Conservation (phyloP, 78 protist species). For the Dictyostelium intermedium region DNA sequence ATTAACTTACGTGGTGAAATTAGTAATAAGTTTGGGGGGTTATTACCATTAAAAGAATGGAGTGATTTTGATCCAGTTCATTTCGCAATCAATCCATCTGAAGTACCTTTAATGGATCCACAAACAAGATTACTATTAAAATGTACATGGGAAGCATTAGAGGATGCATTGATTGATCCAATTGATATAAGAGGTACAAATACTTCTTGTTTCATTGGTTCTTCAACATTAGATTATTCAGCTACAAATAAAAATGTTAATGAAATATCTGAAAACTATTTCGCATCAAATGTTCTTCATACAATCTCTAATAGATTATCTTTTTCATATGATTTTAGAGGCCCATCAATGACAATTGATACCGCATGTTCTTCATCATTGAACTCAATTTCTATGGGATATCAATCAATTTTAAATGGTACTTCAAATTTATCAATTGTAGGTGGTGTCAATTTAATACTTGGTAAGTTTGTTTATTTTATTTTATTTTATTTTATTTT, state of each 20-base stretch:
- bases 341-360: slow-evolving; percentile 89
- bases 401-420: slow-evolving; percentile 51
- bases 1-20: not conserved
- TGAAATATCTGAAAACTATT: not conserved
- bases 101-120: slow-evolving; percentile 84
- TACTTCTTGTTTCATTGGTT: slow-evolving; percentile 58
- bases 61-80: slow-evolving; percentile 60
- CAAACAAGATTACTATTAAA: slow-evolving; percentile 82
- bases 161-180: slow-evolving; percentile 64
- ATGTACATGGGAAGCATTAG: slow-evolving; percentile 64
- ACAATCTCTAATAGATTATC: slow-evolving; percentile 85
- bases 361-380: slow-evolving; percentile 93
- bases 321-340: slow-evolving; percentile 79
- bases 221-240: not conserved
- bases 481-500: not conserved
- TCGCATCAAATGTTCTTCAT: slow-evolving; percentile 7
- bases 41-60: not conserved
- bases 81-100: slow-evolving; percentile 69
- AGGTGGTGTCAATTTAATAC: slow-evolving; percentile 81
- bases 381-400: slow-evolving; percentile 82
- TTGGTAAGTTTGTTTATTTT: slow-evolving; percentile 49
- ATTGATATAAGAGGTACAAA: slow-evolving; percentile 39
- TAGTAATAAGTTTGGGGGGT: not conserved
- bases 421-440: slow-evolving; percentile 79
- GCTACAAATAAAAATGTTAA: not conserved